phyloP scores from a whole-genome alignment of 345 rosid species.

The Limnanthes douglasii region DNA sequence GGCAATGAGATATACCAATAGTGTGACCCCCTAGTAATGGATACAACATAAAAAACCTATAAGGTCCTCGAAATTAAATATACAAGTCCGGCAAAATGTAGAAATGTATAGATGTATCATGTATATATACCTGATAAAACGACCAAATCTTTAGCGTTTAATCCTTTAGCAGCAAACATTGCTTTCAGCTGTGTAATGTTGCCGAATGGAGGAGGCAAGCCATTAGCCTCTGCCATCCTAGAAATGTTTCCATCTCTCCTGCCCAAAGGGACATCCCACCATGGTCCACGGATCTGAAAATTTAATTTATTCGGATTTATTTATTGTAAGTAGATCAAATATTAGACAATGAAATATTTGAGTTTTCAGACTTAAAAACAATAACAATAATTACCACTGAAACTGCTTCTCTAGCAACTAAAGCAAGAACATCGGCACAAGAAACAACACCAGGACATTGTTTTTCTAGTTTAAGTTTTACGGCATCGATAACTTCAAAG shows the following conservation, averaged over 20 bases:
- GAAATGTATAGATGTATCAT: neutral
- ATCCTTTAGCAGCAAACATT: conserved; percentile 17
- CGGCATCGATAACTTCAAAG: conserved; percentile 32
- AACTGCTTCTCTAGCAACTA: conserved; percentile 58
- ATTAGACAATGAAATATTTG: neutral
- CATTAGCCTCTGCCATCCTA: conserved; percentile 8
- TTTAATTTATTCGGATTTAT: neutral
- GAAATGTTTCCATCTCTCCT: conserved; percentile 56
- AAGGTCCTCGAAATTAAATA: neutral
- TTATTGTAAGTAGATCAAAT: neutral
- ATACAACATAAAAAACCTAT: neutral
- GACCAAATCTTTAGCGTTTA: conserved; percentile 18
- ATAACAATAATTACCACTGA: conserved; percentile 12
- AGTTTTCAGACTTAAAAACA: neutral
- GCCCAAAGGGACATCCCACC: conserved; percentile 41
- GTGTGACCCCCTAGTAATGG: conserved; percentile 24
- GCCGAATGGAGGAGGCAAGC: conserved; percentile 17
- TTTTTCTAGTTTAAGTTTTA: conserved; percentile 20
- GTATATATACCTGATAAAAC: conserved; percentile 18
- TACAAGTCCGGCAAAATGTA: neutral
- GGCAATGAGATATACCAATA: conserved; percentile 31
- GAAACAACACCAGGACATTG: conserved; percentile 35
- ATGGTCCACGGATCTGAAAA: conserved; percentile 38
- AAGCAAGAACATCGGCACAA: conserved; percentile 41
- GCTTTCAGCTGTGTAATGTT: conserved; percentile 16